Evolutionary conservation across 768 basidiomycete species (phyloP), one percentile per base, ranked within the genome.

Genomic region (Xerocomellus dryophilus): DNA sequence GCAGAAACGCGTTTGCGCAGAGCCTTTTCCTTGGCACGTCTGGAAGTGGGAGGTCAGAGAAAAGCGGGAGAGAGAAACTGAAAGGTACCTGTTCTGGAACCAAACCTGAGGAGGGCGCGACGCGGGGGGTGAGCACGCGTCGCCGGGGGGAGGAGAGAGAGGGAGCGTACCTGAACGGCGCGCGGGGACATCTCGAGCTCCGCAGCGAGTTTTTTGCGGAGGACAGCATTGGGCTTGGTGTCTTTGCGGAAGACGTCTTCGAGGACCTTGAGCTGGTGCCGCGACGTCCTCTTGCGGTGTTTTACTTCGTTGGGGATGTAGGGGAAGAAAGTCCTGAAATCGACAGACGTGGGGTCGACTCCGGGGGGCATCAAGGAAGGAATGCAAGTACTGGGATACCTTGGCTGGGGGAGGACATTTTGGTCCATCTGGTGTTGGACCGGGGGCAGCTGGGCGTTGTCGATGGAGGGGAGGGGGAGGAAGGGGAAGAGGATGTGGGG

Each of bases 271-370:
- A 97, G 86, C 75, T 98, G 96, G 18, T 83, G 77, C 32, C 85
- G 83, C 29, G 93, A 91, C 0, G 96, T 98, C 48, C 96, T 78
- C 63, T 93, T 90, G 55, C 94, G 78, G 64, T 96, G 94, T 76
- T 96, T 96, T 74, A 97, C 90, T 75, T 95, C 88, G 73, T 90
- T 91, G 52, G 90, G 90, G 47, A 85, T 84, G 73, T 90, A 93
- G n/a, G 88, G 85, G 61, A 86, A 90, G 75, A 92, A 91, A 39
- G 88, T 85, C 65, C 86, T 83, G 67, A 88, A 86, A 78, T 90
- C 87, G 70, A 86, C 84, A 60, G 81, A 74, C 36, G 63, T 50
- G 61, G 86, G 84, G 76, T 89, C 88, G 68, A 81, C 74, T 53
- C 74, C 76, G 63, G 75, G 78, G 58, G 75, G 78, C 66, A 77